phyloP scores from a whole-genome alignment of 2,329 filamentous ascomycete species.

The Colletotrichum sp. region DNA sequence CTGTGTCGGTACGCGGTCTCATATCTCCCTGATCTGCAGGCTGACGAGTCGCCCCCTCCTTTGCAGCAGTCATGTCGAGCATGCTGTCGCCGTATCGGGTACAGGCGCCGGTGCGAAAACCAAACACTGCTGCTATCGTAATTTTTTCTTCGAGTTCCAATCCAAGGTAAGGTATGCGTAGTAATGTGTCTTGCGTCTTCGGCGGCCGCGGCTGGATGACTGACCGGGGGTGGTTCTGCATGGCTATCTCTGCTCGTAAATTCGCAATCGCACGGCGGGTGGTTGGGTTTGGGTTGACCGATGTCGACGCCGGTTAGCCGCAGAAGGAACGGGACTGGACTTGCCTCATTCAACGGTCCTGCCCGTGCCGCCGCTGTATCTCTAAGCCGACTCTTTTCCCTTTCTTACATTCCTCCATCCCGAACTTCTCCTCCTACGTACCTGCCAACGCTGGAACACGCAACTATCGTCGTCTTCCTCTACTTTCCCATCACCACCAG shows the following conservation, averaged over 20 bases:
- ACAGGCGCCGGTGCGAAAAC: background rate
- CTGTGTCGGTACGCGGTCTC: background rate
- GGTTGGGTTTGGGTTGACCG: background rate
- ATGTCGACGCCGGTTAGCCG: background rate
- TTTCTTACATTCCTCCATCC: background rate
- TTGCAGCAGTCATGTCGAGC: conserved; percentile 3
- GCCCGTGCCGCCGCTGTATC: background rate
- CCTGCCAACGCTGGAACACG: background rate
- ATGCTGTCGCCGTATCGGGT: conserved; percentile 6
- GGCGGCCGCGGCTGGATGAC: background rate
- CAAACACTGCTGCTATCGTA: background rate
- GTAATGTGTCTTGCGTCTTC: background rate
- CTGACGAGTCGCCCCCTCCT: conserved; percentile 16
- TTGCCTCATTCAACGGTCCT: background rate
- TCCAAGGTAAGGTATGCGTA: background rate
- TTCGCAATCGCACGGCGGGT: background rate
- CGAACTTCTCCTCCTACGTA: background rate
- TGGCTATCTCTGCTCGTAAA: background rate
- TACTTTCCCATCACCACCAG: background rate
- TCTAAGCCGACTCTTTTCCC: background rate
- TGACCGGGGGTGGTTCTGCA: background rate
- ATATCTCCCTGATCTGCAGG: conserved; percentile 19
- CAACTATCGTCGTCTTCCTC: background rate
- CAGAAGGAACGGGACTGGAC: background rate
- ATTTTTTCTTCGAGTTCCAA: background rate